These are phyloP conservation scores for Heliamphora pulchella DNA, from an alignment of 179 eudicot species.

Conservation along the genomic window DNA sequence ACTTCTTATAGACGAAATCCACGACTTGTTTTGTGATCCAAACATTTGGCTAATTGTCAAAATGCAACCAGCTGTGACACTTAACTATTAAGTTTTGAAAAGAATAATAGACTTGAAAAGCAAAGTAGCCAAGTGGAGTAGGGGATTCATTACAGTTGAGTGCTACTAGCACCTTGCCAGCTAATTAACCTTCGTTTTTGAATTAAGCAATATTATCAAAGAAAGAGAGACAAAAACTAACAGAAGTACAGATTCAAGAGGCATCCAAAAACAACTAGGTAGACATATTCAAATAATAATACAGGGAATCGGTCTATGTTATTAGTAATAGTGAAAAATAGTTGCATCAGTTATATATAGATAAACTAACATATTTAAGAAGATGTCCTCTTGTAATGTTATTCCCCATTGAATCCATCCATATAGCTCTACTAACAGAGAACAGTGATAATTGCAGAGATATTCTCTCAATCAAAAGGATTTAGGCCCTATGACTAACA, in stretches of 20 bases:
- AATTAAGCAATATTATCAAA: background rate
- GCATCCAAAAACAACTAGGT: background rate
- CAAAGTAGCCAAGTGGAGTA: too few species aligned
- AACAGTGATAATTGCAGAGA: background rate
- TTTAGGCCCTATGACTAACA: background rate
- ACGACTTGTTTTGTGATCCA: background rate
- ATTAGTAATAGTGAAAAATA: background rate
- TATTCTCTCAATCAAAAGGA: background rate
- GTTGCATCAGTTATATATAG: background rate
- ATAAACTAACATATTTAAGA: background rate
- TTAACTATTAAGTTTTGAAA: background rate
- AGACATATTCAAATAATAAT: background rate
- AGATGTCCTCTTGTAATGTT: background rate
- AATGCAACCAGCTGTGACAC: too few species aligned
- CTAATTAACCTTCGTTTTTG: background rate
- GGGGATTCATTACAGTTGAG: background rate
- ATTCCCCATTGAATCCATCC: too few species aligned
- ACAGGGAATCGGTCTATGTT: background rate
- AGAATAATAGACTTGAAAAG: background rate
- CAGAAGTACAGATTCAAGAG: background rate
- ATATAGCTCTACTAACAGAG: too few species aligned
- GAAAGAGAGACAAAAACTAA: background rate
- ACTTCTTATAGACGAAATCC: background rate
- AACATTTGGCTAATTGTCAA: background rate
- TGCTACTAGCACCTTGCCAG: background rate